A percentile compares a stretch with the other conserved stretches of the same genome.
Evolutionary conservation across 345 rosid species (phyloP).

Genomic region (Schrenkiella parvula): DNA sequence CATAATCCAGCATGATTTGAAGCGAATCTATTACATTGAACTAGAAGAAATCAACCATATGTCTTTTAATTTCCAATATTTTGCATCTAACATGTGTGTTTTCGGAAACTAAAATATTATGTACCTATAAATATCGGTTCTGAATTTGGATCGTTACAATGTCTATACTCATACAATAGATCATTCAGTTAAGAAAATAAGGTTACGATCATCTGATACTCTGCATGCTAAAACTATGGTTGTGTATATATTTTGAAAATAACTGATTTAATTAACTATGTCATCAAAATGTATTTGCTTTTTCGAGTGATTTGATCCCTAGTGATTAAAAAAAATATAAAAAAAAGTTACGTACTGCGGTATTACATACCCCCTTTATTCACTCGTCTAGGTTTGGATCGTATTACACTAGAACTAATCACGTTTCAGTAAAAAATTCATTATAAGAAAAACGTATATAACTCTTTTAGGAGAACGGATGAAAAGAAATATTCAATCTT

Average conservation of each 20-base stretch:
- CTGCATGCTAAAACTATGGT: background rate
- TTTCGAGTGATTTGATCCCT: background rate
- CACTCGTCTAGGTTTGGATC: background rate
- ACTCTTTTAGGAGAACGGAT: background rate
- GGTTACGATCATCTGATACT: background rate
- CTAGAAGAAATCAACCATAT: background rate
- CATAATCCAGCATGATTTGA: slow-evolving; percentile 31
- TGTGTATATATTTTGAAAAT: too few relatives aligned
- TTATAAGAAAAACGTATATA: background rate
- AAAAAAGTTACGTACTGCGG: too few relatives aligned
- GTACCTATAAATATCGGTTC: background rate
- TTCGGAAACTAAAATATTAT: background rate
- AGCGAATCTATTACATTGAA: slow-evolving; percentile 16
- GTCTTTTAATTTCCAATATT: background rate
- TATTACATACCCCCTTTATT: background rate
- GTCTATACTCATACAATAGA: background rate
- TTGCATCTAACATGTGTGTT: background rate
- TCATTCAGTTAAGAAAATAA: background rate
- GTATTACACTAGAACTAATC: background rate
- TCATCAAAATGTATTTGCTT: background rate
- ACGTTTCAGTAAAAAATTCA: background rate
- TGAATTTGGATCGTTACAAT: background rate
- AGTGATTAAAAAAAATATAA: too few relatives aligned
- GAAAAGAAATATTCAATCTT: background rate
- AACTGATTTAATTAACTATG: too few relatives aligned